These are phyloP conservation scores for Ilex asprella DNA, from an alignment of 257 asterid species.

Conservation along the genomic window DNA sequence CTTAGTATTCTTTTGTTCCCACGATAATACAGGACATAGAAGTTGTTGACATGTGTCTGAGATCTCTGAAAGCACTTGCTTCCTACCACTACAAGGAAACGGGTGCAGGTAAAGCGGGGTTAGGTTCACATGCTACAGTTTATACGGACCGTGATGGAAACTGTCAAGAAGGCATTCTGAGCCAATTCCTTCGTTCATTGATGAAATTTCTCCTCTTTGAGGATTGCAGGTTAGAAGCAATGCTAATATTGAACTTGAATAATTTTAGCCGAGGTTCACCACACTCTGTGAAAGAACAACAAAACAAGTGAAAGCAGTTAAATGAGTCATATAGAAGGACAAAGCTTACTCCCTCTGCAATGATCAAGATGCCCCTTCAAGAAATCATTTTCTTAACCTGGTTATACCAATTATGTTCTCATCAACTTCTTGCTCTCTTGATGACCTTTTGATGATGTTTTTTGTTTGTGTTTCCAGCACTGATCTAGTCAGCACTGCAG, in stretches of 20 bases:
- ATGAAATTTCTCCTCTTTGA: constrained; percentile 83
- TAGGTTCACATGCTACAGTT: constrained; percentile 74
- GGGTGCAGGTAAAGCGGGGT: constrained; percentile 68
- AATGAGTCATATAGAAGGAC: neutral
- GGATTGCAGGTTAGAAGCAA: constrained; percentile 67
- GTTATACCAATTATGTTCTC: neutral
- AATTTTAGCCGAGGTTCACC: neutral
- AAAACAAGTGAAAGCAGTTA: neutral
- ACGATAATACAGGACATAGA: constrained; percentile 57
- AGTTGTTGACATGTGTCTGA: constrained; percentile 68
- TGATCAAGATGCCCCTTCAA: neutral
- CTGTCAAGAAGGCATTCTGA: constrained; percentile 70
- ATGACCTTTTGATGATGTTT: constrained; percentile 10
- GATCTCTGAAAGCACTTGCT: constrained; percentile 81
- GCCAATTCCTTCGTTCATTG: constrained; percentile 67
- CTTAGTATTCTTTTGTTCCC: constrained; percentile 13
- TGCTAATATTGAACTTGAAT: neutral
- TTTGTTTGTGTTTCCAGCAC: constrained; percentile 41
- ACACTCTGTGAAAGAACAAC: neutral
- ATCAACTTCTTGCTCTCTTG: constrained; percentile 1
- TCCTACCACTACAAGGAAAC: constrained; percentile 82
- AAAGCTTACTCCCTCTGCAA: neutral
- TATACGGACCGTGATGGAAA: constrained; percentile 59
- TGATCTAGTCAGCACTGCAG: constrained; percentile 85
- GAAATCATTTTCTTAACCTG: too few relatives aligned